Evolutionary conservation across 164 flowering plant species (phyloP), one percentile per base, ranked within the genome.

Genomic region (Tetracentron sinense): DNA sequence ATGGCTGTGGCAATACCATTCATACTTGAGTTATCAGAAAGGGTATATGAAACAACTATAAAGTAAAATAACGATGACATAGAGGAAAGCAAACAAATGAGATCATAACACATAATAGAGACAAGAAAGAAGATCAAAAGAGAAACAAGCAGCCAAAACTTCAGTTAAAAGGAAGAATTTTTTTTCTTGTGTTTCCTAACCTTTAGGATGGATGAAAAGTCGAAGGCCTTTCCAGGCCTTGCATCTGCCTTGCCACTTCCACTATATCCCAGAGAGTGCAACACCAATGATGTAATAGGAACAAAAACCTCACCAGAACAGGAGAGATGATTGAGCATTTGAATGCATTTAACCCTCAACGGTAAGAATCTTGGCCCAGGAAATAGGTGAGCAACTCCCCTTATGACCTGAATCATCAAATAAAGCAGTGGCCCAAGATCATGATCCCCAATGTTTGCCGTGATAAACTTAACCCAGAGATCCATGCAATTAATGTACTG

Each of bases 271-370:
- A 92, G 62, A 31, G 77, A 55, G 65, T 85, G 91, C 66, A 95
- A 72, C 21, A 71, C 80, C 42, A 84, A 77, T 44, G 96, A 88
- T 42, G 88, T 78, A 64, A 89, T 61, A 42, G 99, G 99, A 58
- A 95, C 81, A 75, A 95, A 95, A 58, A 80, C 69, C 25, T 87
- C 83, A 67, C 84, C 86, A 22, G 96, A 78, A 78, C 68, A 61
- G 30, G 97, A 86, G 60, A 95, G 92, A 55, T 74, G 63, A 74
- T 89, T 95, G 57, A 92, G 78, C 99, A 95, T 88, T 53, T 84
- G 87, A 54, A 89, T 71, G 76, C 97, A 86, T 76, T 79, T 95
- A 23, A 84, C 54, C 67, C 91, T 84, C 68, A 95, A 64, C 42
- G 97, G 97, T 49, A 95, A 62, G 74, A 86, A 87, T 71, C 89